These are phyloP conservation scores for Fusarium sp. DNA, from an alignment of 2,329 filamentous ascomycete species.

Conservation along the genomic window DNA sequence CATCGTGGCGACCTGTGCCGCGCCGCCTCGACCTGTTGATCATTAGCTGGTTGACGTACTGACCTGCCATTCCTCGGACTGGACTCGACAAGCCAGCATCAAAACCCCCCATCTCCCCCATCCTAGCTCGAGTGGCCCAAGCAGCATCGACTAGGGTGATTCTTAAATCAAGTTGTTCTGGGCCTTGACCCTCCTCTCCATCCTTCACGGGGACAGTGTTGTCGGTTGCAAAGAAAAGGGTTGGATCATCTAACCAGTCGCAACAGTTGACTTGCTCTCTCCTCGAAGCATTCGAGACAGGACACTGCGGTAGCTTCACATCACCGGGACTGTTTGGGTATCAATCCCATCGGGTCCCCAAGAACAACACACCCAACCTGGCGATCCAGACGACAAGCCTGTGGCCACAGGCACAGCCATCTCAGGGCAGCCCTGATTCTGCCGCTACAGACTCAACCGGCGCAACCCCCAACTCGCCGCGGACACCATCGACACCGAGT, in stretches of 20 bases:
- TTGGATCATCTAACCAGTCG: conserved; percentile 2
- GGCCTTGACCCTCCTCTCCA: conserved; percentile 1
- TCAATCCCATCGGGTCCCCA: conserved; percentile 49
- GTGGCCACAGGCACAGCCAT: conserved; percentile 51
- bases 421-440: conserved; percentile 49
- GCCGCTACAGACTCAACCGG: conserved; percentile 49
- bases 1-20: conserved; percentile 24
- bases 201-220: background rate
- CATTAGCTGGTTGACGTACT: conserved; percentile 26
- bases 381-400: conserved; percentile 48
- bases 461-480: conserved; percentile 51
- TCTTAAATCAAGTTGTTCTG: conserved; percentile 7
- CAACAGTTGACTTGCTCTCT: conserved; percentile 8
- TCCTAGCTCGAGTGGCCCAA: conserved; percentile 15
- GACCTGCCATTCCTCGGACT: conserved; percentile 25
- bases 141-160: conserved; percentile 17
- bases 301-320: conserved; percentile 16
- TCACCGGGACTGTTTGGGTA: conserved; percentile 52
- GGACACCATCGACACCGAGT: conserved; percentile 50
- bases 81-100: conserved; percentile 17
- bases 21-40: conserved; percentile 31
- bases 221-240: conserved; percentile 10
- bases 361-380: conserved; percentile 46
- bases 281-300: conserved; percentile 8
- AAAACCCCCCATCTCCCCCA: conserved; percentile 14